Conservation (phyloP, 768 basidiomycete genomes). For the Pulveroboletus sp. region DNA sequence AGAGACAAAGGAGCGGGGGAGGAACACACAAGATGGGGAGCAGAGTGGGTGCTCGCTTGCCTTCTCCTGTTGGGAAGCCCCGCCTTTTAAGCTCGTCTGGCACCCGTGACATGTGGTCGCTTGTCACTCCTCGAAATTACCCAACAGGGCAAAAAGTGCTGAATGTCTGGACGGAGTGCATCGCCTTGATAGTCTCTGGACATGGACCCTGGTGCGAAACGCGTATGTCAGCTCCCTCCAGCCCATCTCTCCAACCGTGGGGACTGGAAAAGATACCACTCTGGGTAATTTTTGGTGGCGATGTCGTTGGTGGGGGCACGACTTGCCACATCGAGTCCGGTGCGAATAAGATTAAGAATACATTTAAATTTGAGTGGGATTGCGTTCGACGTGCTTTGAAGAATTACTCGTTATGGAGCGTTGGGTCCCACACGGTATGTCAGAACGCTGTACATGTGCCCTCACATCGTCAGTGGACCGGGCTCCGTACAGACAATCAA, state of each 20-base stretch:
- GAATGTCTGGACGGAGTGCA: conserved; percentile 18
- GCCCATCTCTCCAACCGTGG: conserved; percentile 9
- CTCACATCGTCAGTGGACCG: too few species aligned
- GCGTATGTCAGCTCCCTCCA: conserved; percentile 26
- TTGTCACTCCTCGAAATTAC: conserved; percentile 23
- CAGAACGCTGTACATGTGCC: too few species aligned
- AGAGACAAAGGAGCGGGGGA: background rate
- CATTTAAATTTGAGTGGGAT: too few species aligned
- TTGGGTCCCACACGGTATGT: background rate
- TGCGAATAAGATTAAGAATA: too few species aligned
- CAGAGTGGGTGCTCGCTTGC: conserved; percentile 3
- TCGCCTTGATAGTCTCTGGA: conserved; percentile 24
- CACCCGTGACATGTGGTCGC: conserved; percentile 14
- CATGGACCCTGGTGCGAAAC: conserved; percentile 26
- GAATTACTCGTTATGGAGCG: conserved; percentile 21
- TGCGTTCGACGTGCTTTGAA: conserved; percentile 12
- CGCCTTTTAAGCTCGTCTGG: conserved; percentile 24
- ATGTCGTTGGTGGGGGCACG: conserved; percentile 7
- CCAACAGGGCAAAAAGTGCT: conserved; percentile 17
- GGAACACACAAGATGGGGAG: conserved; percentile 1
- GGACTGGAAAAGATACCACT: conserved; percentile 14
- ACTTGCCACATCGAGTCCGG: conserved; percentile 16
- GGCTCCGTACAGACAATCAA: too few species aligned
- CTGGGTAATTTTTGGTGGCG: conserved; percentile 23
- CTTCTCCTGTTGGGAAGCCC: conserved; percentile 11